Conservation (phyloP, 768 basidiomycete species). For the Asterophora parasitica region DNA sequence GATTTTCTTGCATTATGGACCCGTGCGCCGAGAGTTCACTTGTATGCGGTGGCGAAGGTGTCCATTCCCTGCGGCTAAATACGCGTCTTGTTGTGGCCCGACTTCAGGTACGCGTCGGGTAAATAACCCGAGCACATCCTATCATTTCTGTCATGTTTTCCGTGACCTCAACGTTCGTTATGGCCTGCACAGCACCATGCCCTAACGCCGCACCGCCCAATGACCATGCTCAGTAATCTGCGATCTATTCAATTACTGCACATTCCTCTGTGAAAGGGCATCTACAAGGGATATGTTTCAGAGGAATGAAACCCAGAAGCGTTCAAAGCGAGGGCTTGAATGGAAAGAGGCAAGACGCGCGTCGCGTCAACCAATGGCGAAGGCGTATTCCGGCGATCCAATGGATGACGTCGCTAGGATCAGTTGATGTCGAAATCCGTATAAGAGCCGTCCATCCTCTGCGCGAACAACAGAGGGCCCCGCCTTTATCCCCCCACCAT, state of each 20-base stretch:
- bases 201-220: slow-evolving; percentile 3
- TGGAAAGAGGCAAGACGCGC: background rate
- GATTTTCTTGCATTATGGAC: background rate
- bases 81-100: too few relatives aligned
- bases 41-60: too few relatives aligned
- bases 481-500: slow-evolving; percentile 30
- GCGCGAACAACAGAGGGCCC: background rate
- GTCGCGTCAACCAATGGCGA: too few relatives aligned
- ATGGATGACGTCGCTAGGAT: slow-evolving; percentile 10
- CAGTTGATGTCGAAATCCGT: slow-evolving; percentile 5
- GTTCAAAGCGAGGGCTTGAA: background rate
- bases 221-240: too few relatives aligned
- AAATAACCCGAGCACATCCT: background rate
- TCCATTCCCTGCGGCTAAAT: too few relatives aligned
- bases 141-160: background rate
- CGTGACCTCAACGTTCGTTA: background rate
- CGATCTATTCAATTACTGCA: too few relatives aligned
- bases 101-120: background rate
- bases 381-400: background rate
- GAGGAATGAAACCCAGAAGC: background rate
- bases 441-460: slow-evolving; percentile 11
- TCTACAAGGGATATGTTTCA: background rate
- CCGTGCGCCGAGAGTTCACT: background rate
- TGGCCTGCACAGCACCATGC: background rate
- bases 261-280: too few relatives aligned